Base-by-base conservation (phyloP, 2,329 filamentous ascomycete genomes). In the Phaeosphaeria sp. region DNA sequence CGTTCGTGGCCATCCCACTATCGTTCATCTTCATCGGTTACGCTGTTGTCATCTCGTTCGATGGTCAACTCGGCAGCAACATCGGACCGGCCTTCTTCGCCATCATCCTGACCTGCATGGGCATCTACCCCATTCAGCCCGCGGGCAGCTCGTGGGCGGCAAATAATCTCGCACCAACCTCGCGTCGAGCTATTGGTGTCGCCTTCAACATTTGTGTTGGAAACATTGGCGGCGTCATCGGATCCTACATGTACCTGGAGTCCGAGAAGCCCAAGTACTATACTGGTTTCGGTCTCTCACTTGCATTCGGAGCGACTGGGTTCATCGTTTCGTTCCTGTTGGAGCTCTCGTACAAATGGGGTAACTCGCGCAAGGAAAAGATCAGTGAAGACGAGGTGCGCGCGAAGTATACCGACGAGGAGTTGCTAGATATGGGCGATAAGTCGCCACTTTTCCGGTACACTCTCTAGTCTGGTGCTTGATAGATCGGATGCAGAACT, bases 1-100 rank as follows among this genome's bases (percentile, higher is more conserved):
- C 68, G 1, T 72, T 72, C 56, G 60, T 72, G 30, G 65, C 66
- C 1, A 67, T 67, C 8, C 64, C 69, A 0, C 63, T 81, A 2
- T 71, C 78, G 1, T 76, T 80, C 4, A 65, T 71, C 49, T 64
- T 65, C 30, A 66, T 69, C 25, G 69, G 64, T 5, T 72, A 71
- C 44, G 53, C 66, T 9, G 42, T 72, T 47, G 76, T 79, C 13
- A 77, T 81, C 13, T 76, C 82, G 1, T 78, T 79, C 18, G 74
- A 76, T 33, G 76, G 66, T 4, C 63, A 78, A 11, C 76, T 81
- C 21, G 59, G 74, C 20, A 57, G 75, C 22, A 80, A 82, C 51
- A 73, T 82, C 18, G 77, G 73, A 0, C 63, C 78, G 0, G 78
- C 78, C 51, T 82, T 81, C 58, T 81, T 82, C 49, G 79, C 76